These are phyloP conservation scores for Teratosphaeria nubilosa DNA, from an alignment of 2,329 filamentous ascomycete genomes.

Conservation along the genomic window DNA sequence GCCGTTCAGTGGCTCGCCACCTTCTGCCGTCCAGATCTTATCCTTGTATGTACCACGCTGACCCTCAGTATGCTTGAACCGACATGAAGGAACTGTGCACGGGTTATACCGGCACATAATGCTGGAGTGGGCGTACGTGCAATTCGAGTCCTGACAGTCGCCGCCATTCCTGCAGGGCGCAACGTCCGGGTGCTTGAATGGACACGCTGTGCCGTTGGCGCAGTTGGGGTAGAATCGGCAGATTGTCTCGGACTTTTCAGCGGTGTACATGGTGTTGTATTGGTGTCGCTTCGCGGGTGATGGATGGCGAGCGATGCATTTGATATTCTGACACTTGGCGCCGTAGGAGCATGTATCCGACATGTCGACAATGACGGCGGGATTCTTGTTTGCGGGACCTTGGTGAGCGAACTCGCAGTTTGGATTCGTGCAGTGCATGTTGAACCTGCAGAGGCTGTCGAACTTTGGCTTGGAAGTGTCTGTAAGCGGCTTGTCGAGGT, in stretches of 20 bases:
- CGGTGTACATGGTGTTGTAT: constrained; percentile 46
- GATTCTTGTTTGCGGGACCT: constrained; percentile 70
- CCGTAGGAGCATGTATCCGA: constrained; percentile 74
- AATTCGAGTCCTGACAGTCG: constrained; percentile 69
- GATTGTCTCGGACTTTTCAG: constrained; percentile 67
- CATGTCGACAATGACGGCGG: constrained; percentile 58
- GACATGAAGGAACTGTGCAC: constrained; percentile 78
- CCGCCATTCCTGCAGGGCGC: constrained; percentile 84
- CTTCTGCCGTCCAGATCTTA: constrained; percentile 73
- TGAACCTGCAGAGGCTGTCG: constrained; percentile 76
- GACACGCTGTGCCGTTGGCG: constrained; percentile 68
- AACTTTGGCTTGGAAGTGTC: constrained; percentile 44
- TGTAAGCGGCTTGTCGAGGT: constrained; percentile 52
- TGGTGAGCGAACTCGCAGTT: constrained; percentile 93
- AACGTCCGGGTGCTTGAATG: constrained; percentile 81
- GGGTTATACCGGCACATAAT: constrained; percentile 84
- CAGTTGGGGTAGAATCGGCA: constrained; percentile 91
- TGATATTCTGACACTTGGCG: constrained; percentile 88
- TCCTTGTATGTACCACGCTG: constrained; percentile 76
- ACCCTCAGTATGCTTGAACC: constrained; percentile 83
- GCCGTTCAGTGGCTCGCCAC: constrained; percentile 10
- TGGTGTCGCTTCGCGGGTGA: constrained; percentile 72
- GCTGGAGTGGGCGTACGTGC: constrained; percentile 82
- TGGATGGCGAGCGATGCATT: constrained; percentile 85
- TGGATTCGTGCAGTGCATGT: constrained; percentile 75